Percentiles rank a stretch among this genome's conserved stretches.
Conservation (phyloP, 257 asterid species). For the Cinchona pubescens region DNA sequence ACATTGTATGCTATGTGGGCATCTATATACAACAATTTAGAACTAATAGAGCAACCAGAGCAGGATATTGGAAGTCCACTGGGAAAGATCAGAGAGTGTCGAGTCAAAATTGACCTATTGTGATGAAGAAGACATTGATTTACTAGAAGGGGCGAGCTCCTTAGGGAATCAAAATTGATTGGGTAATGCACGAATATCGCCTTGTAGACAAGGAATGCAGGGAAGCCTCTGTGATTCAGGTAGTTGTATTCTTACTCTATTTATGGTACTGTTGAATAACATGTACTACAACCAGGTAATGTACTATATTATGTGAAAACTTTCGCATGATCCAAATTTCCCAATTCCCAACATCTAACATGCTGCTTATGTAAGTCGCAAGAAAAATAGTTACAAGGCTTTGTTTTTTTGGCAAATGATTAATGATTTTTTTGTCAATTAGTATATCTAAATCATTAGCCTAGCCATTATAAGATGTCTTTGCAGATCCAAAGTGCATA, state of each 20-base stretch:
- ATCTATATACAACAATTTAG: no score
- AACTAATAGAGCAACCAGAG: slow-evolving; percentile 85
- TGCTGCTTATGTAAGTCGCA: neutral
- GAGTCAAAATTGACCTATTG: slow-evolving; percentile 70
- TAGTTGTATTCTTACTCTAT: slow-evolving; percentile 32
- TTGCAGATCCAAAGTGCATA: neutral
- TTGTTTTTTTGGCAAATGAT: neutral
- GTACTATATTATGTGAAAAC: neutral
- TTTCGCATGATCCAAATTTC: neutral
- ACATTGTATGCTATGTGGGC: no score
- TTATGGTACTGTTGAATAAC: neutral
- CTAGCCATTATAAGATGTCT: neutral
- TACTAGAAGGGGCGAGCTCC: slow-evolving; percentile 94
- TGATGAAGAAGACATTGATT: slow-evolving; percentile 93
- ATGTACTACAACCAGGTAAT: neutral
- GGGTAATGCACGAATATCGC: slow-evolving; percentile 97
- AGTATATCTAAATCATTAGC: neutral
- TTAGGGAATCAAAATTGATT: slow-evolving; percentile 83
- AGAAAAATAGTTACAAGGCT: neutral
- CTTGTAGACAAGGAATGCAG: slow-evolving; percentile 80
- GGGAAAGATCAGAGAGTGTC: slow-evolving; percentile 83
- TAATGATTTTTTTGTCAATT: neutral
- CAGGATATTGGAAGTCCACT: slow-evolving; percentile 95
- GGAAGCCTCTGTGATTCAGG: slow-evolving; percentile 82
- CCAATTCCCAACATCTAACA: neutral